Conservation (phyloP, 2,329 filamentous ascomycete genomes). For the Tolypocladium amazonense region DNA sequence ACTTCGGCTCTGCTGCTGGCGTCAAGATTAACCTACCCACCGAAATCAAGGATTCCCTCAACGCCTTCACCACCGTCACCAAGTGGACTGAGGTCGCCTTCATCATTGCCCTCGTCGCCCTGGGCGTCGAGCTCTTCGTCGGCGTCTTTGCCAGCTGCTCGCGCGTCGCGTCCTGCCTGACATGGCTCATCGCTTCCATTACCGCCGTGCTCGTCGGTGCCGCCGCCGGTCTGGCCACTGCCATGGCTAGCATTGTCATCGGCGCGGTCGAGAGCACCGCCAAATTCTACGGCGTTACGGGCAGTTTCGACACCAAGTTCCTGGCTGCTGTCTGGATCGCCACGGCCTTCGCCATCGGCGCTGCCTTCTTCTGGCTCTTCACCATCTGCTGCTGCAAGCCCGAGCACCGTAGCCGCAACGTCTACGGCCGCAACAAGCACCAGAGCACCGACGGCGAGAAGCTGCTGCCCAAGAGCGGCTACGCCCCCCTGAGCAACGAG, state of each 20-base stretch:
- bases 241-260: constrained; percentile 59
- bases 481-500: constrained; percentile 23
- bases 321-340: constrained; percentile 70
- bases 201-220: constrained; percentile 44
- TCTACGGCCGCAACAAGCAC: constrained; percentile 20
- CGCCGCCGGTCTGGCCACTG: constrained; percentile 64
- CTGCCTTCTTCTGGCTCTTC: constrained; percentile 83
- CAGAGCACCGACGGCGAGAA: constrained; percentile 36
- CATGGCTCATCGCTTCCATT: constrained; percentile 63
- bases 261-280: constrained; percentile 41
- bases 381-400: constrained; percentile 83
- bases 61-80: constrained; percentile 61
- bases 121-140: constrained; percentile 61
- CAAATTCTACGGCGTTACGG: constrained; percentile 60
- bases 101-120: constrained; percentile 59
- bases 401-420: constrained; percentile 17
- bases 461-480: constrained; percentile 31
- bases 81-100: constrained; percentile 81
- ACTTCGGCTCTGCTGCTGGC: constrained; percentile 35
- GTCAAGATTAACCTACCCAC: constrained; percentile 55
- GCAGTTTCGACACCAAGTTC: constrained; percentile 56
- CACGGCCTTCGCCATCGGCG: constrained; percentile 63
- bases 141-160: constrained; percentile 79
- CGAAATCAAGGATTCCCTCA: constrained; percentile 55
- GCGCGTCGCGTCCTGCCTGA: constrained; percentile 70